These are phyloP conservation scores for Russula griseocarnosa DNA, from an alignment of 768 basidiomycete species.

Conservation along the genomic window DNA sequence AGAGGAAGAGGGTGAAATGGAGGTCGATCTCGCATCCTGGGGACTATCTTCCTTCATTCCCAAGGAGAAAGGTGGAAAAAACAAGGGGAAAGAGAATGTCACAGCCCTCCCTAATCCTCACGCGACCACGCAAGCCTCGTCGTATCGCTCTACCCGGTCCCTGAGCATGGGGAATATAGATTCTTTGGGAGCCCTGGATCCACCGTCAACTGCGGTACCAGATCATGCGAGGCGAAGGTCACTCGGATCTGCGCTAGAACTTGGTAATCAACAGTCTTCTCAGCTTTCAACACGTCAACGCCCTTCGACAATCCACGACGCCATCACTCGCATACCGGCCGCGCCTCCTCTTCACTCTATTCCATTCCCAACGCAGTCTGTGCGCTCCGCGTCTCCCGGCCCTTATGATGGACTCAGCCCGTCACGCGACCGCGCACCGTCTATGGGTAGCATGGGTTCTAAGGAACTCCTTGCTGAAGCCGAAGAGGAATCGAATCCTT, in stretches of 20 bases:
- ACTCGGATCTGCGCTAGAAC: conserved; percentile 53
- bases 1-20: conserved; percentile 52
- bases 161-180: conserved; percentile 65
- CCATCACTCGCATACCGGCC: conserved; percentile 43
- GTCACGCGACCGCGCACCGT: conserved; percentile 45
- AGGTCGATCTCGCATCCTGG: conserved; percentile 82
- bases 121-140: conserved; percentile 31
- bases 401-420: conserved; percentile 34
- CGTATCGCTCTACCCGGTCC: conserved; percentile 42
- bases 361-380: conserved; percentile 50
- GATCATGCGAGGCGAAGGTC: conserved; percentile 49
- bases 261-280: conserved; percentile 44
- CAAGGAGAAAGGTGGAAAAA: conserved; percentile 52
- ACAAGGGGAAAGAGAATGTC: conserved; percentile 38
- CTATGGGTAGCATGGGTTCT: conserved; percentile 51
- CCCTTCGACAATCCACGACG: conserved; percentile 48
- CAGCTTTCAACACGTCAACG: conserved; percentile 44
- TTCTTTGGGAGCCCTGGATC: conserved; percentile 46
- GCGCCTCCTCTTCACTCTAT: conserved; percentile 47
- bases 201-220: conserved; percentile 34
- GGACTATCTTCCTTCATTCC: conserved; percentile 74
- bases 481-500: conserved; percentile 38
- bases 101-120: conserved; percentile 45
- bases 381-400: conserved; percentile 37
- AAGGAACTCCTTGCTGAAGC: conserved; percentile 42